phyloP scores from a whole-genome alignment of 805 yeast genomes.

The Candida yuanshanica region DNA sequence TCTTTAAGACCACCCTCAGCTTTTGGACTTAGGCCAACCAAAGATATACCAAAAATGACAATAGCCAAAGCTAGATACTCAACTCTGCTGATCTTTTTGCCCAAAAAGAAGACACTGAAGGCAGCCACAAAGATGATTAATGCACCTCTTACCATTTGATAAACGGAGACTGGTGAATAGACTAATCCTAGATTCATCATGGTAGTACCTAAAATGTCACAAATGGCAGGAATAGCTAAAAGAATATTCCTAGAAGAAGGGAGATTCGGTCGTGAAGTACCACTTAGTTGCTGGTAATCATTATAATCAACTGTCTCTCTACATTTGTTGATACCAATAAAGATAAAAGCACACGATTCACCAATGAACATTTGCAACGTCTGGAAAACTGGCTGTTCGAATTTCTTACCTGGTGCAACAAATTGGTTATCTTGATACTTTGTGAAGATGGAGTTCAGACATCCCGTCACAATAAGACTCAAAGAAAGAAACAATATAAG shows the following conservation, averaged over 20 bases:
- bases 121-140: constrained; percentile 71
- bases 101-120: constrained; percentile 58
- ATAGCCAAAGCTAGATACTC: constrained; percentile 65
- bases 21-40: constrained; percentile 71
- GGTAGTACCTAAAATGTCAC: constrained; percentile 72
- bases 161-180: constrained; percentile 71
- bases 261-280: constrained; percentile 11
- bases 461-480: constrained; percentile 65
- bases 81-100: constrained; percentile 45
- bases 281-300: constrained; percentile 2
- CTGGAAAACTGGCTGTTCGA: constrained; percentile 76
- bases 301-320: constrained; percentile 1
- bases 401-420: constrained; percentile 43
- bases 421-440: constrained; percentile 75
- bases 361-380: constrained; percentile 80
- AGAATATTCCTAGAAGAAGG: constrained; percentile 27
- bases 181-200: constrained; percentile 69
- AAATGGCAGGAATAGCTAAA: constrained; percentile 57
- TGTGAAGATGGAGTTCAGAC: constrained; percentile 66
- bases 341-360: constrained; percentile 47
- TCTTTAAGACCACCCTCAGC: constrained; percentile 15
- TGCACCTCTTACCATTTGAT: constrained; percentile 84
- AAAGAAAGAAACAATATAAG: constrained; percentile 15
- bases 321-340: constrained; percentile 28
- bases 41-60: constrained; percentile 63